Conservation (phyloP, 306 rosid genomes). For the Canavalia ensiformis region DNA sequence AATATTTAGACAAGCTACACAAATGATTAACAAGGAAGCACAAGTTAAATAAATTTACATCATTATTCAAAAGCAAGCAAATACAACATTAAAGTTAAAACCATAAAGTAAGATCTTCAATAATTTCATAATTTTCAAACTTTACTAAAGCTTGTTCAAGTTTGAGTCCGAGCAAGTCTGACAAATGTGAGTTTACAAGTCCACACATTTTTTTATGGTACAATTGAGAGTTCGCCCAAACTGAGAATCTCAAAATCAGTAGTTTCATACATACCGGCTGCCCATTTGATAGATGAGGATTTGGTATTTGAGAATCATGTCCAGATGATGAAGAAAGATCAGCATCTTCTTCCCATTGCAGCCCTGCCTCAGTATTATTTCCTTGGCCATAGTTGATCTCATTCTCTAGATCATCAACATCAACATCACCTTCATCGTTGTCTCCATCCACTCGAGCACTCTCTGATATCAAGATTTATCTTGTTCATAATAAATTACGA, state of each 20-base stretch:
- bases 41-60: neutral
- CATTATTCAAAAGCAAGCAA: neutral
- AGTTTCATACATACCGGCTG: conserved; percentile 62
- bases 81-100: conserved; percentile 26
- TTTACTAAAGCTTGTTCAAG: conserved; percentile 1
- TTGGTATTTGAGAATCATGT: conserved; percentile 84
- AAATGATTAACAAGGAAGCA: neutral
- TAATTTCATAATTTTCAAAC: conserved; percentile 14
- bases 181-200: neutral
- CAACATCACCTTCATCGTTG: conserved; percentile 86
- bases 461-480: conserved; percentile 65
- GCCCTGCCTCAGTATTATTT: conserved; percentile 62
- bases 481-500: conserved; percentile 40
- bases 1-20: conserved; percentile 9
- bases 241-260: conserved; percentile 22
- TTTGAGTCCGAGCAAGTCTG: neutral
- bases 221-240: neutral
- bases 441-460: conserved; percentile 81
- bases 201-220: neutral
- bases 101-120: neutral
- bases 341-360: conserved; percentile 89
- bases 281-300: conserved; percentile 76
- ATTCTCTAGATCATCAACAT: conserved; percentile 79
- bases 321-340: conserved; percentile 92
- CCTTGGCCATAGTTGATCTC: conserved; percentile 78